phyloP scores from a whole-genome alignment of 2,329 filamentous ascomycete genomes.

The Neopestalotiopsis sp. region DNA sequence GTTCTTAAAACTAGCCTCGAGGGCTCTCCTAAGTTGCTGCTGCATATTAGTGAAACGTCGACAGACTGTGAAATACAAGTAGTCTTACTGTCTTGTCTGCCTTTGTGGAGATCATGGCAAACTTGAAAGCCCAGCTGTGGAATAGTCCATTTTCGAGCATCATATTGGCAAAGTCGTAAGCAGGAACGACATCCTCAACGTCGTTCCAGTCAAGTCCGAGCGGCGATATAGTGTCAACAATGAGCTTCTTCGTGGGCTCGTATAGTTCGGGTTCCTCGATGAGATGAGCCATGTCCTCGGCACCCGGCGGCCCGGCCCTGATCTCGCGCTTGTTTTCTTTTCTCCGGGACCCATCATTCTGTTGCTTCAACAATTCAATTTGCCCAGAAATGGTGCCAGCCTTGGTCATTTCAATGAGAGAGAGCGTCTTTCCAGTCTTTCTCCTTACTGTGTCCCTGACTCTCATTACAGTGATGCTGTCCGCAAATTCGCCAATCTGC shows the following conservation, averaged over 20 bases:
- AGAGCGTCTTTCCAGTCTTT: slow-evolving; percentile 8
- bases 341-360: neutral
- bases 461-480: slow-evolving; percentile 17
- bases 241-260: slow-evolving; percentile 12
- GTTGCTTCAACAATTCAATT: slow-evolving; percentile 17
- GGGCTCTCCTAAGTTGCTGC: slow-evolving; percentile 11
- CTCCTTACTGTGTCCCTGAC: slow-evolving; percentile 10
- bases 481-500: slow-evolving; percentile 15
- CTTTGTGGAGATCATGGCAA: slow-evolving; percentile 2
- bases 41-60: neutral
- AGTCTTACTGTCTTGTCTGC: slow-evolving; percentile 10
- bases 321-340: slow-evolving; percentile 4
- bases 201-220: slow-evolving; percentile 13
- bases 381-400: slow-evolving; percentile 22
- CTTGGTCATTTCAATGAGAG: slow-evolving; percentile 12
- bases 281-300: slow-evolving; percentile 23
- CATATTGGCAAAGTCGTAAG: slow-evolving; percentile 14
- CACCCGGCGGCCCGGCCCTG: slow-evolving; percentile 15
- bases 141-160: slow-evolving; percentile 13
- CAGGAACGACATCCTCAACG: slow-evolving; percentile 17
- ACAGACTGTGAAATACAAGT: neutral
- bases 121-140: slow-evolving; percentile 15
- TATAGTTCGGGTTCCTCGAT: slow-evolving; percentile 6
- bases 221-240: slow-evolving; percentile 1
- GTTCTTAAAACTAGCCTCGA: slow-evolving; percentile 8